These are phyloP conservation scores for Leccinellum albellum DNA, from an alignment of 768 basidiomycete genomes.

Conservation along the genomic window DNA sequence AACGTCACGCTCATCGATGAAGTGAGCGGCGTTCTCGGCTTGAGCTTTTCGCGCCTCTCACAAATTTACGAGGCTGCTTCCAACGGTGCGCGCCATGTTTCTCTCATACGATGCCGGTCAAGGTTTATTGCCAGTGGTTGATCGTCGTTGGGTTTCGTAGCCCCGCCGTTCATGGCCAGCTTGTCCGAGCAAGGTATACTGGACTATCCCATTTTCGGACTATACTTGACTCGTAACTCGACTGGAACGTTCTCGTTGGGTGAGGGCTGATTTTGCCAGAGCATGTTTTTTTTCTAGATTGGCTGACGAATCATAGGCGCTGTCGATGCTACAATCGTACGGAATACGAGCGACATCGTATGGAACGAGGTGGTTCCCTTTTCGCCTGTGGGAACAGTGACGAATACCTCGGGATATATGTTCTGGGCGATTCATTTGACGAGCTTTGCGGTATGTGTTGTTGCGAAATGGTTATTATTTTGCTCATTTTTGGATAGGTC, in stretches of 20 bases:
- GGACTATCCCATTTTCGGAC: conserved; percentile 74
- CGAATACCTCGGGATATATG: conserved; percentile 64
- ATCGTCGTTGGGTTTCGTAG: conserved; percentile 31
- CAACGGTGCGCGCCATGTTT: conserved; percentile 40
- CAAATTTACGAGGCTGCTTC: conserved; percentile 43
- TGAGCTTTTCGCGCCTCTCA: conserved; percentile 75
- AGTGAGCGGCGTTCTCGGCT: conserved; percentile 68
- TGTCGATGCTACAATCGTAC: conserved; percentile 66
- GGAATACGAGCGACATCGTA: conserved; percentile 52
- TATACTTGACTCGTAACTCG: conserved; percentile 56
- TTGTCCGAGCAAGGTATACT: conserved; percentile 61
- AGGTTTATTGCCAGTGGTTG: background rate
- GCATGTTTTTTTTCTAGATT: background rate
- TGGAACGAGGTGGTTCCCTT: conserved; percentile 80
- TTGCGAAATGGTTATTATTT: background rate
- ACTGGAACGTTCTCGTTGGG: conserved; percentile 66
- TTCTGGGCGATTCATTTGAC: conserved; percentile 69
- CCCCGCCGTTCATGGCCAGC: conserved; percentile 62
- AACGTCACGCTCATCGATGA: conserved; percentile 62
- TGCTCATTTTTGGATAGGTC: conserved; percentile 38
- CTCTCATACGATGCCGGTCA: conserved; percentile 9
- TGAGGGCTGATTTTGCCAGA: conserved; percentile 18
- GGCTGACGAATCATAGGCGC: conserved; percentile 50
- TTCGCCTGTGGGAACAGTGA: conserved; percentile 55
- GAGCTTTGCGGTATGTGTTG: conserved; percentile 44